phyloP scores from a whole-genome alignment of 2,329 filamentous ascomycete species.

The Hypomyces perniciosus region DNA sequence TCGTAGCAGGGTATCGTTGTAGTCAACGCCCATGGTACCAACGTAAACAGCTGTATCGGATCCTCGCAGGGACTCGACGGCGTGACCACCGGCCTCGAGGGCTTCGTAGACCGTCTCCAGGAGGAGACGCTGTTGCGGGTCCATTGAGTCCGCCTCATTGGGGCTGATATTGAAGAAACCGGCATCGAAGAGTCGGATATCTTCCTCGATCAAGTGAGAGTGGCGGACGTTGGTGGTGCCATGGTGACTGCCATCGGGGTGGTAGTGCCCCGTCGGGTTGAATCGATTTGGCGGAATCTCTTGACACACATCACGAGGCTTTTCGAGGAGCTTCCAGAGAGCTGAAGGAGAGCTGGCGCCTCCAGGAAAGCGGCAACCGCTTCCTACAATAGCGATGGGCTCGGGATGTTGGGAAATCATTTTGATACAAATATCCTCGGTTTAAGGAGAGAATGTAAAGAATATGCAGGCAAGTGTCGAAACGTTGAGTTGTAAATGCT shows the following conservation, averaged over 20 bases:
- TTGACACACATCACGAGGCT: conserved; percentile 15
- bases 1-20: conserved; percentile 26
- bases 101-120: conserved; percentile 38
- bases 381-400: conserved; percentile 21
- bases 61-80: conserved; percentile 15
- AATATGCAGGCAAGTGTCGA: neutral
- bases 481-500: neutral
- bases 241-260: conserved; percentile 20
- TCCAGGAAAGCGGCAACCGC: conserved; percentile 19
- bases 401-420: conserved; percentile 11
- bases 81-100: conserved; percentile 29
- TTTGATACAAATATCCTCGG: neutral
- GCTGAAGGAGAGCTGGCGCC: conserved; percentile 15
- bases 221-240: conserved; percentile 26
- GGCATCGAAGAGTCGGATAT: conserved; percentile 35
- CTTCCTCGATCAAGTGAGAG: conserved; percentile 26
- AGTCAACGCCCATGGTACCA: conserved; percentile 30
- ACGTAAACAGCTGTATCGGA: conserved; percentile 32
- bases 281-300: conserved; percentile 17
- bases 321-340: conserved; percentile 17
- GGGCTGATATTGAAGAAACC: conserved; percentile 22
- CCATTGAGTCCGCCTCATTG: conserved; percentile 10
- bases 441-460: neutral
- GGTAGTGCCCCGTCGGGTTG: conserved; percentile 16
- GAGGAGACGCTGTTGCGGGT: conserved; percentile 16